Conservation (phyloP, 306 rosid species). For the Rosa lucieae region DNA sequence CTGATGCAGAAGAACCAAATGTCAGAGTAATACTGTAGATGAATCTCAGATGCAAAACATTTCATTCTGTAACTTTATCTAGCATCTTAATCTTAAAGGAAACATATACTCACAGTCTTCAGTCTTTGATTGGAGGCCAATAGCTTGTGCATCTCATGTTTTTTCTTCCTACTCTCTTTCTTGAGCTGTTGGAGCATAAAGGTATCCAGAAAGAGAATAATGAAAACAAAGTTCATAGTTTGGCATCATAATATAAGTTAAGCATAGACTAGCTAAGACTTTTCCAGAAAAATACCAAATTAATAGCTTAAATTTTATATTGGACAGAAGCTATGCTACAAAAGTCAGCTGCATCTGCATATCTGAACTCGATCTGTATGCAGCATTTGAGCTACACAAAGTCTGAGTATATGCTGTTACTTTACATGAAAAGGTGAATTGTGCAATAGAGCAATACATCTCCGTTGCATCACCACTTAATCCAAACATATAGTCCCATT, state of each 20-base stretch:
- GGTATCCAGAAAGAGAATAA: background rate
- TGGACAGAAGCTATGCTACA: background rate
- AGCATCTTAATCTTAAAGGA: background rate
- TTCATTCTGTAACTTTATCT: background rate
- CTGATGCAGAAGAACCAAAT: slow-evolving; percentile 39
- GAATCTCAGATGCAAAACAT: background rate
- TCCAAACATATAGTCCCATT: background rate
- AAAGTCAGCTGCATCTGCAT: background rate
- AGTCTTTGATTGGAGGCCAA: slow-evolving; percentile 67
- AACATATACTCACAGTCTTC: slow-evolving; percentile 53
- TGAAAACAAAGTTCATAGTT: background rate
- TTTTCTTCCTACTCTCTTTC: slow-evolving; percentile 66
- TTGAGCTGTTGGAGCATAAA: slow-evolving; percentile 60
- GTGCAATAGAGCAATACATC: background rate
- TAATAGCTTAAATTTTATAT: background rate
- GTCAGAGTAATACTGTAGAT: slow-evolving; percentile 10
- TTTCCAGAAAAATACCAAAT: background rate
- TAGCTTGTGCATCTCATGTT: slow-evolving; percentile 54
- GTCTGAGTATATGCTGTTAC: background rate
- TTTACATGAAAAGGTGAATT: background rate
- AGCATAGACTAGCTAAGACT: background rate
- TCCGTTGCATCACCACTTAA: background rate
- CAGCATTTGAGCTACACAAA: background rate
- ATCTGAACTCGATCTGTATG: background rate
- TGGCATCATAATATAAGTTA: slow-evolving; percentile 2